These are phyloP conservation scores for Orbilia oligospora DNA, from an alignment of 2,329 filamentous ascomycete genomes.

Conservation along the genomic window DNA sequence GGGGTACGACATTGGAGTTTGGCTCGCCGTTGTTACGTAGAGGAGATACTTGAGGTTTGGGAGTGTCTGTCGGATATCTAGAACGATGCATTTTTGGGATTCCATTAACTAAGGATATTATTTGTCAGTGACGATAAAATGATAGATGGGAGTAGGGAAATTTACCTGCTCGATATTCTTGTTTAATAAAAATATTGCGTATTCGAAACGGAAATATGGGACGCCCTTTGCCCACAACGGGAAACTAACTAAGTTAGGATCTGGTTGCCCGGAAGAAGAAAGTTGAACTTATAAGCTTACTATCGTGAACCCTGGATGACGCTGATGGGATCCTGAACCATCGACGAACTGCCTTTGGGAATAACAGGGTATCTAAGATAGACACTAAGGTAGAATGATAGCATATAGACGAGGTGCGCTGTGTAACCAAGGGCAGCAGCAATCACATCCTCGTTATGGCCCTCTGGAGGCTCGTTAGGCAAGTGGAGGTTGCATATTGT, in stretches of 20 bases:
- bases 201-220: constrained; percentile 92
- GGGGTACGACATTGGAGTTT: constrained; percentile 61
- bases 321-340: constrained; percentile 81
- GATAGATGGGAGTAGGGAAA: not conserved
- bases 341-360: constrained; percentile 80
- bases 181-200: constrained; percentile 95
- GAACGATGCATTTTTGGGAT: constrained; percentile 79
- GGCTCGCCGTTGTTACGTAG: constrained; percentile 88
- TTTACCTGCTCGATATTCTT: constrained; percentile 81
- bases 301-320: constrained; percentile 63
- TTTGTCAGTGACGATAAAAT: not conserved
- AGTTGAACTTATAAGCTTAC: too few relatives aligned
- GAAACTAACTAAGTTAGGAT: constrained; percentile 75
- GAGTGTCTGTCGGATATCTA: constrained; percentile 91
- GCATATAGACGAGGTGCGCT: constrained; percentile 79
- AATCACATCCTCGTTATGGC: constrained; percentile 79
- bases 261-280: not conserved
- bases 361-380: constrained; percentile 85
- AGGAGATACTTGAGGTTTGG: constrained; percentile 94
- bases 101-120: constrained; percentile 70
- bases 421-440: constrained; percentile 87
- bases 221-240: constrained; percentile 81
- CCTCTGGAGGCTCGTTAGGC: constrained; percentile 84
- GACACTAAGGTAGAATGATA: constrained; percentile 85
- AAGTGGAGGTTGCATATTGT: constrained; percentile 83